These are phyloP conservation scores for Epichloe sylvatica DNA, from an alignment of 2,329 filamentous ascomycete genomes.

Conservation along the genomic window DNA sequence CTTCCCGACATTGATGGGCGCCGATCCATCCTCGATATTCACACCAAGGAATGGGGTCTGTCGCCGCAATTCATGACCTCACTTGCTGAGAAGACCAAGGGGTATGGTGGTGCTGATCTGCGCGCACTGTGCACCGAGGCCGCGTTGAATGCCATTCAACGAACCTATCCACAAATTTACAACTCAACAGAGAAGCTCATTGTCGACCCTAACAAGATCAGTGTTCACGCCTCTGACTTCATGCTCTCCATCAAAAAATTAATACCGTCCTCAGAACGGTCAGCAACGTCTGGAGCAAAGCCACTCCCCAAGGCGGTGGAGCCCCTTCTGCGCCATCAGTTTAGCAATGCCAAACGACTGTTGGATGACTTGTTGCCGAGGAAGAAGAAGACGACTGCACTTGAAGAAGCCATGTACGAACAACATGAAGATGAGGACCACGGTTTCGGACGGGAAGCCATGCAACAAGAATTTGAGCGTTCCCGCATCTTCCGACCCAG, in stretches of 20 bases:
- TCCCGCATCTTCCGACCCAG: conserved; percentile 80
- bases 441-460: conserved; percentile 71
- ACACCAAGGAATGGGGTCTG: conserved; percentile 87
- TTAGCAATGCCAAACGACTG: conserved; percentile 52
- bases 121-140: conserved; percentile 92
- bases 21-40: conserved; percentile 81
- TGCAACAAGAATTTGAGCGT: conserved; percentile 67
- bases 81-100: conserved; percentile 79
- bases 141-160: conserved; percentile 85
- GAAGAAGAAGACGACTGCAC: conserved; percentile 71
- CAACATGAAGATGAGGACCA: conserved; percentile 69
- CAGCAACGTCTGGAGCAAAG: conserved; percentile 69
- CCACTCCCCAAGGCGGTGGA: conserved; percentile 69
- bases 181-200: conserved; percentile 76
- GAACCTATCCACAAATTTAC: conserved; percentile 94
- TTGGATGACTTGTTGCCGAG: conserved; percentile 69
- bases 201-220: conserved; percentile 73
- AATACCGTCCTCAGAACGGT: conserved; percentile 84
- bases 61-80: conserved; percentile 66
- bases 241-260: conserved; percentile 96
- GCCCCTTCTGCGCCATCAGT: conserved; percentile 67
- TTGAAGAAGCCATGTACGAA: conserved; percentile 89
- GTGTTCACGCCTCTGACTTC: conserved; percentile 84
- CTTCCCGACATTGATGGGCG: conserved; percentile 70
- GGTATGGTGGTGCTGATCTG: conserved; percentile 90